A percentile compares a stretch with the other conserved stretches of the same genome.
Conservation (phyloP, 73 alveolate genomes). For the Paramecium tetraurelia region DNA sequence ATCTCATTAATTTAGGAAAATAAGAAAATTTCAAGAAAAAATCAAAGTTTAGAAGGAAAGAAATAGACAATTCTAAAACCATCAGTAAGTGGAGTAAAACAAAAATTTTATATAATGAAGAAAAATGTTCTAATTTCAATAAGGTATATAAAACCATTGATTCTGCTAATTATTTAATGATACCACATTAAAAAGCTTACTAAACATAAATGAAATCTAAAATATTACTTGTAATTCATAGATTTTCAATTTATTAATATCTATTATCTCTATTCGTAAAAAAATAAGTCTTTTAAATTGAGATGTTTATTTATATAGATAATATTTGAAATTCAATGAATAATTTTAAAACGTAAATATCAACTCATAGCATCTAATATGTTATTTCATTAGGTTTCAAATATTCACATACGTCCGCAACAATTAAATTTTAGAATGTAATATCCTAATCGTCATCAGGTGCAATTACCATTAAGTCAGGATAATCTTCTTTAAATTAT, state of each 20-base stretch:
- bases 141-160: not conserved
- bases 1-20: conserved; percentile 11
- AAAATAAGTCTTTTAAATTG: too few species aligned
- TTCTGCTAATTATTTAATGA: not conserved
- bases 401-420: not conserved
- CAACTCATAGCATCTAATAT: not conserved
- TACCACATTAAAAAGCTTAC: not conserved
- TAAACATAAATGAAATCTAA: not conserved
- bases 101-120: not conserved
- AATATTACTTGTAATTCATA: too few species aligned
- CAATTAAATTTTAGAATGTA: not conserved
- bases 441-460: not conserved
- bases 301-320: too few species aligned
- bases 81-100: not conserved
- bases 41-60: conserved; percentile 13
- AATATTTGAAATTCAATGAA: not conserved
- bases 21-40: not conserved
- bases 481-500: not conserved
- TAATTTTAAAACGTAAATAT: too few species aligned
- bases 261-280: too few species aligned
- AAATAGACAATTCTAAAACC: not conserved
- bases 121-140: not conserved
- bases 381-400: not conserved
- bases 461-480: not conserved
- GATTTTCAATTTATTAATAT: too few species aligned